Percentiles rank a stretch among this genome's conserved stretches.
phyloP scores from a whole-genome alignment of 768 basidiomycete genomes.

The Steccherinum ochraceum region DNA sequence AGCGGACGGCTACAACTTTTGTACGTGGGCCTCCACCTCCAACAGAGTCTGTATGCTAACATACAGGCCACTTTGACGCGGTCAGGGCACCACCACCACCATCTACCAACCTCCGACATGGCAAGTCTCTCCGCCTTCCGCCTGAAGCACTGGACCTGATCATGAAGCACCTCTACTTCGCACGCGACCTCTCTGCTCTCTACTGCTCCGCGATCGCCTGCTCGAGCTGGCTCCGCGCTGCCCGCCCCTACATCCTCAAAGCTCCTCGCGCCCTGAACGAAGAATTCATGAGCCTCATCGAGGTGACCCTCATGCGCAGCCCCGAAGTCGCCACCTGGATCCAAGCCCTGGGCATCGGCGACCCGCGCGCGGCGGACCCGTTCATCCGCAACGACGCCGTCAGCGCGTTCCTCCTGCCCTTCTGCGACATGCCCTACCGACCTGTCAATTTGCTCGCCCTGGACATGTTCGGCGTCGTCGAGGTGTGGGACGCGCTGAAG shows the following conservation, averaged over 20 bases:
- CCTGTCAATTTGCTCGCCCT: not conserved
- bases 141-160: conserved; percentile 22
- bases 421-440: not conserved
- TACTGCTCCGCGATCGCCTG: conserved; percentile 15
- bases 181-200: conserved; percentile 14
- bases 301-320: not conserved
- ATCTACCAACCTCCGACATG: not conserved
- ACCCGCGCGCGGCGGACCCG: not conserved
- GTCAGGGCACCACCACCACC: too few species aligned
- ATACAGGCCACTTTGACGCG: too few species aligned
- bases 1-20: too few species aligned
- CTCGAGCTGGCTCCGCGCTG: conserved; percentile 21
- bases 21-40: too few species aligned
- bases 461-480: not conserved
- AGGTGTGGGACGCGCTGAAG: not conserved
- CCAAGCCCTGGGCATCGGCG: not conserved
- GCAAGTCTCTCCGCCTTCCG: conserved; percentile 17
- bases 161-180: conserved; percentile 21
- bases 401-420: not conserved
- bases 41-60: too few species aligned
- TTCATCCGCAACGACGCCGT: not conserved
- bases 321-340: not conserved
- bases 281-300: not conserved
- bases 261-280: not conserved
- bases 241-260: conserved; percentile 20